Conservation (phyloP, 176 grass and related monocot species). For the Alopecurus myosuroides region DNA sequence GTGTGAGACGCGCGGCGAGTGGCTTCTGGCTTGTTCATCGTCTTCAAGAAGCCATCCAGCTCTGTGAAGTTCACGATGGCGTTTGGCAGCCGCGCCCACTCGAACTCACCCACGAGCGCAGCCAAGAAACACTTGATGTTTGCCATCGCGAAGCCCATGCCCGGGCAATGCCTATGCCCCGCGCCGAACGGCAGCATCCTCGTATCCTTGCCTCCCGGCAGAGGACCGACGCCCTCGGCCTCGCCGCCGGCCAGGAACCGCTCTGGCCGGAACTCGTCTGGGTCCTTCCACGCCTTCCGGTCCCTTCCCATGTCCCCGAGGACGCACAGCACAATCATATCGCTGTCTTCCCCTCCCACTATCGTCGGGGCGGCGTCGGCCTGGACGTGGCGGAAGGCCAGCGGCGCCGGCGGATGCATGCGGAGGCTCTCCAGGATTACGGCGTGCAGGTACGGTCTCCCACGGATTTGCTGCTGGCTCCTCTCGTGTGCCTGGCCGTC, state of each 20-base stretch:
- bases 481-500: background rate
- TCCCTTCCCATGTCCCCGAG: background rate
- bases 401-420: background rate
- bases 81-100: background rate
- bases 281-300: background rate
- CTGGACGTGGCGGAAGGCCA: background rate
- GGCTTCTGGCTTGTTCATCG: background rate
- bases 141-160: background rate
- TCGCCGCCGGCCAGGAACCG: slow-evolving; percentile 42
- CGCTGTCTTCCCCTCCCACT: background rate
- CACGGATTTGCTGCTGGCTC: too few relatives aligned
- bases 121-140: slow-evolving; percentile 7
- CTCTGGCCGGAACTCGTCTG: slow-evolving; percentile 39
- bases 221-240: background rate
- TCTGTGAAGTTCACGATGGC: background rate
- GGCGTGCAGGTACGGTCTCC: background rate
- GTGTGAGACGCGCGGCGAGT: background rate
- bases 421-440: background rate
- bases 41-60: background rate
- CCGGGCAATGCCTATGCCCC: background rate
- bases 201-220: background rate
- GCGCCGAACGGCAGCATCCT: slow-evolving; percentile 16
- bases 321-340: background rate
- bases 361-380: background rate
- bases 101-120: background rate